These are phyloP conservation scores for Cladosporium austrohemisphaericum DNA, from an alignment of 2,329 filamentous ascomycete species.

Conservation along the genomic window DNA sequence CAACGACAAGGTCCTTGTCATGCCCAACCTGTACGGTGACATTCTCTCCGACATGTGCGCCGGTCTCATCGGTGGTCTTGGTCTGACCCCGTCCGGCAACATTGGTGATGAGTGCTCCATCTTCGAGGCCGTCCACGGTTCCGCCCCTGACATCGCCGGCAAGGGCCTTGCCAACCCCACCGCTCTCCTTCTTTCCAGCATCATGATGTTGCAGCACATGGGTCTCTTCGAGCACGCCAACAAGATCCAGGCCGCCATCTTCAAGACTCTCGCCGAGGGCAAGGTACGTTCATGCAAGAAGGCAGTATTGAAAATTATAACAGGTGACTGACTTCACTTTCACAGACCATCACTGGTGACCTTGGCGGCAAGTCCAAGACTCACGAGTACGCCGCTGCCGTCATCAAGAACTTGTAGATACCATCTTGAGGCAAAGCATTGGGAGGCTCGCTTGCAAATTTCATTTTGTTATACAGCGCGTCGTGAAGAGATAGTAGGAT, in stretches of 20 bases:
- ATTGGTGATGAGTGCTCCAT: constrained; percentile 99
- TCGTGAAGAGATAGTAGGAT: constrained; percentile 8
- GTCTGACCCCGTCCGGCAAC: constrained; percentile 95
- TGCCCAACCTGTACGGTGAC: constrained; percentile 97
- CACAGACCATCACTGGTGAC: constrained; percentile 79
- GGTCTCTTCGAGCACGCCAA: constrained; percentile 76
- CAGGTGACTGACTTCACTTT: not conserved
- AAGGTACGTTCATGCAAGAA: constrained; percentile 57
- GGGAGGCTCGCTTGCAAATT: constrained; percentile 3
- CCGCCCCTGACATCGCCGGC: constrained; percentile 92
- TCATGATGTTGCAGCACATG: constrained; percentile 99
- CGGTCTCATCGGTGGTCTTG: constrained; percentile 94
- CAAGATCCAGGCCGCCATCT: constrained; percentile 91
- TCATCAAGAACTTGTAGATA: constrained; percentile 63
- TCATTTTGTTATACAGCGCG: constrained; percentile 11
- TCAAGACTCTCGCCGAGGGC: constrained; percentile 91
- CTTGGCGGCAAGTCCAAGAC: constrained; percentile 96
- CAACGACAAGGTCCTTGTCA: constrained; percentile 98
- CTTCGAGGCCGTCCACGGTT: constrained; percentile 98
- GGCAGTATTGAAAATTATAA: not conserved
- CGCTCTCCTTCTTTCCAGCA: constrained; percentile 86
- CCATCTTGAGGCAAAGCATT: constrained; percentile 12
- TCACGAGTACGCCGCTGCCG: constrained; percentile 85
- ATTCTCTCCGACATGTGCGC: constrained; percentile 99
- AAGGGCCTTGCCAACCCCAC: constrained; percentile 97